Percentiles rank a stretch among this genome's conserved stretches.
Conservation (phyloP, 2,329 filamentous ascomycete species). For the Apiospora pterosperma region DNA sequence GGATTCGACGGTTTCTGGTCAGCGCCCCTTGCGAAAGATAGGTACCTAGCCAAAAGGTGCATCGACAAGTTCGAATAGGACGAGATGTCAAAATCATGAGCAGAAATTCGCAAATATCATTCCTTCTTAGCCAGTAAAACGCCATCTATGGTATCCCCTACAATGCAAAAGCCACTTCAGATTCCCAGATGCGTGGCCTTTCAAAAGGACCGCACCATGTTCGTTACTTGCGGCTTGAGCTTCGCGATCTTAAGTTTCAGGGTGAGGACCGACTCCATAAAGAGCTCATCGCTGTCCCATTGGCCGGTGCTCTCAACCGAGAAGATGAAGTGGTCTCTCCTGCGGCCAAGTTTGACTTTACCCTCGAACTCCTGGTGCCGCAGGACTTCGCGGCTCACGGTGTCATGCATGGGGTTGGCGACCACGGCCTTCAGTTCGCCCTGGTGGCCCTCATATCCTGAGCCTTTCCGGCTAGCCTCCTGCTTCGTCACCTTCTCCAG, state of each 20-base stretch:
- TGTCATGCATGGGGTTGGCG: slow-evolving; percentile 84
- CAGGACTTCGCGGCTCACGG: slow-evolving; percentile 88
- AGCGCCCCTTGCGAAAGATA: not conserved
- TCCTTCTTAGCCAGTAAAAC: slow-evolving; percentile 3
- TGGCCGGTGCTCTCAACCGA: slow-evolving; percentile 92
- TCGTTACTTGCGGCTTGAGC: slow-evolving; percentile 67
- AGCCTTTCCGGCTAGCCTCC: slow-evolving; percentile 58
- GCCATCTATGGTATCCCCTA: slow-evolving; percentile 8
- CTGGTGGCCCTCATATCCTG: slow-evolving; percentile 68
- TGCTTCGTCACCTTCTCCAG: slow-evolving; percentile 67
- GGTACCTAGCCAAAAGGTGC: not conserved
- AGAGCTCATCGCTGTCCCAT: slow-evolving; percentile 89
- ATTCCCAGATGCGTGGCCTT: not conserved
- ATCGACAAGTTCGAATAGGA: not conserved
- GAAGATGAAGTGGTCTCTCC: slow-evolving; percentile 97
- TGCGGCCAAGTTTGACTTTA: slow-evolving; percentile 89
- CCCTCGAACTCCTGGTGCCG: slow-evolving; percentile 90
- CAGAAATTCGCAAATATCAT: not conserved
- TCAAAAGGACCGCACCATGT: slow-evolving; percentile 48
- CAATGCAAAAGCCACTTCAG: slow-evolving; percentile 6
- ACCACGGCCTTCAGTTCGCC: slow-evolving; percentile 89
- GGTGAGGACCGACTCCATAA: slow-evolving; percentile 82
- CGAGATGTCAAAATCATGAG: not conserved
- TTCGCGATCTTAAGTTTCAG: slow-evolving; percentile 80
- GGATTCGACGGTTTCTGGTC: not conserved